Percentiles rank a stretch among this genome's conserved stretches.
Evolutionary conservation across 1,139 yeast genomes (phyloP).

Genomic region (Suhomyces wounanorum): DNA sequence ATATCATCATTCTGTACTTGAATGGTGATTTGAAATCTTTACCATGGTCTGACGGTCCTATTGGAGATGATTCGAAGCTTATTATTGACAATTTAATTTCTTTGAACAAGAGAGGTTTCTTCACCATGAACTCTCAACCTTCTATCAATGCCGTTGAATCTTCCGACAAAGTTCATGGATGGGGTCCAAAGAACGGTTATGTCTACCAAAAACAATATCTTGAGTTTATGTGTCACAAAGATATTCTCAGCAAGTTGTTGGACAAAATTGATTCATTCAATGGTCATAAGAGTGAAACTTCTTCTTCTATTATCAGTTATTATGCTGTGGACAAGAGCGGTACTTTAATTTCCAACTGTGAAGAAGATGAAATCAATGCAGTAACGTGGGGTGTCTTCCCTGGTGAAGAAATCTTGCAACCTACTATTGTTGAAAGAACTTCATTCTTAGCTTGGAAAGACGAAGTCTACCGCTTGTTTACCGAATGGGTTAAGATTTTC

Average conservation of each 20-base stretch:
- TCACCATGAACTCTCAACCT: conserved; percentile 95
- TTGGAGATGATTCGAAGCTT: conserved; percentile 71
- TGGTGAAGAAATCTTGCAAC: conserved; percentile 86
- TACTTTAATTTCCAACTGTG: conserved; percentile 62
- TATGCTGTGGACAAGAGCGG: conserved; percentile 75
- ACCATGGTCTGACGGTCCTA: conserved; percentile 95
- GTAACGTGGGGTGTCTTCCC: conserved; percentile 99
- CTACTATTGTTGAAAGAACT: conserved; percentile 87
- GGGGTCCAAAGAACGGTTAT: conserved; percentile 96
- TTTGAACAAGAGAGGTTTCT: conserved; percentile 65
- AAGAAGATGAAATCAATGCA: conserved; percentile 81
- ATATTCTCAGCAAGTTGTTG: conserved; percentile 43
- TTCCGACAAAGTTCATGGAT: conserved; percentile 72
- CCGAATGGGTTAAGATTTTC: conserved; percentile 73
- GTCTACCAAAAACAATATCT: conserved; percentile 94
- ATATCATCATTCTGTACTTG: conserved; percentile 64
- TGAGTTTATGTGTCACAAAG: conserved; percentile 76
- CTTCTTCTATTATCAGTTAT: conserved; percentile 59
- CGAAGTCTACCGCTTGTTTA: conserved; percentile 81
- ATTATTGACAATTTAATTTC: conserved; percentile 61
- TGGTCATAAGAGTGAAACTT: conserved; percentile 40
- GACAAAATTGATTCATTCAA: conserved; percentile 41
- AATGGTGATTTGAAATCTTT: conserved; percentile 70
- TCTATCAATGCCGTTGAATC: conserved; percentile 80
- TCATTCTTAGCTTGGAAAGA: conserved; percentile 96